These are phyloP conservation scores for Zizania palustris DNA, from an alignment of 202 grass and related monocot genomes.

Conservation along the genomic window DNA sequence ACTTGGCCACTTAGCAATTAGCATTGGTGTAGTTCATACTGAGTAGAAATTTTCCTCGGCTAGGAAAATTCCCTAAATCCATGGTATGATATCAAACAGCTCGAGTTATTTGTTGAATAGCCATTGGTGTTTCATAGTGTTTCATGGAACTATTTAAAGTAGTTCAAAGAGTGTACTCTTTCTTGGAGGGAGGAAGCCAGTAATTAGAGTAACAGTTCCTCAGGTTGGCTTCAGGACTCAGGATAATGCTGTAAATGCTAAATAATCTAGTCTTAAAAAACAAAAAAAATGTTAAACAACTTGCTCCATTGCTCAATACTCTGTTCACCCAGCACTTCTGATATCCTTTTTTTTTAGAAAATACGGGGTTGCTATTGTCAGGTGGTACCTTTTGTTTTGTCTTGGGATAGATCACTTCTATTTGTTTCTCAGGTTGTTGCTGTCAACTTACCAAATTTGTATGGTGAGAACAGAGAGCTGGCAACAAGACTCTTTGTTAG, in stretches of 20 bases:
- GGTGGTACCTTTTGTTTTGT: neutral
- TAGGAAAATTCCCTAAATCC: neutral
- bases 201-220: neutral
- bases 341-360: neutral
- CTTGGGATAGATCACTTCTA: neutral
- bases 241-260: neutral
- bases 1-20: neutral
- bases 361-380: neutral
- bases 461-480: neutral
- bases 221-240: neutral
- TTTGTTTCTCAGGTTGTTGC: neutral
- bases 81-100: neutral
- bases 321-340: neutral
- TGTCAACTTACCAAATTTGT: neutral
- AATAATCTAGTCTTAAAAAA: no score
- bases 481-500: constrained; percentile 3
- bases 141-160: neutral
- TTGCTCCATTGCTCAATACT: neutral
- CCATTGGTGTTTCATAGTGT: neutral
- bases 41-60: neutral
- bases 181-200: neutral
- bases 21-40: no score
- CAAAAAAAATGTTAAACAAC: neutral
- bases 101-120: constrained; percentile 13
- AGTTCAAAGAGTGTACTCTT: constrained; percentile 14